Conservation (phyloP, 257 asterid species). For the Fraxinus pennsylvanica region DNA sequence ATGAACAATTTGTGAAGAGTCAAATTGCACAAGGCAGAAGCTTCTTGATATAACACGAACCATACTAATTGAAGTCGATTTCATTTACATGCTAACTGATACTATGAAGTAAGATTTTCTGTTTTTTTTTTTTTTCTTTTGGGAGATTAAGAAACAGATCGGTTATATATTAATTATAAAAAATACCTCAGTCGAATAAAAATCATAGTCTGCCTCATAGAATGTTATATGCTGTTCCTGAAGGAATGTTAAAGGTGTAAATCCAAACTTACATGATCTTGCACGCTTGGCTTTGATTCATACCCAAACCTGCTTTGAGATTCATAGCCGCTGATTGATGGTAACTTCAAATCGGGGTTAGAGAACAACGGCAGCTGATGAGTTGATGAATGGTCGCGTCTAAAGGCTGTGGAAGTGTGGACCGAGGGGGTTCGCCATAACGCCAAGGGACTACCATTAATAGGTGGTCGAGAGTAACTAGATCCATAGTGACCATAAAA, state of each 20-base stretch:
- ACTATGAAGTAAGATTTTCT: background rate
- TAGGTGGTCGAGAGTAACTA: slow-evolving; percentile 39
- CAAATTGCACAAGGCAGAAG: background rate
- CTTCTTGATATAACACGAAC: background rate
- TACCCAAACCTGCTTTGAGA: slow-evolving; percentile 50
- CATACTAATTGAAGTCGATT: background rate
- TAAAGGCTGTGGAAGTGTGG: slow-evolving; percentile 21
- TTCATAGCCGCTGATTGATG: slow-evolving; percentile 29
- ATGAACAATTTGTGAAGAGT: background rate
- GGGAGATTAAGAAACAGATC: background rate
- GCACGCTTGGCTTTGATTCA: slow-evolving; percentile 49
- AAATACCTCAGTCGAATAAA: slow-evolving; percentile 13
- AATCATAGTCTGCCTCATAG: slow-evolving; percentile 1
- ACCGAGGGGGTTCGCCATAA: slow-evolving; percentile 55
- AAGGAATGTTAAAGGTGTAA: slow-evolving; percentile 52
- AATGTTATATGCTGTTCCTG: slow-evolving; percentile 13
- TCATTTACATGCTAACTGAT: background rate
- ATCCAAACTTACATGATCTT: slow-evolving; percentile 88
- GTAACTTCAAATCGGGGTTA: slow-evolving; percentile 27
- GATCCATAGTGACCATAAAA: slow-evolving; percentile 33
- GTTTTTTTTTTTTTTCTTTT: background rate
- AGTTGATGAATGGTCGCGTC: slow-evolving; percentile 29
- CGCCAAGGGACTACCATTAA: slow-evolving; percentile 69
- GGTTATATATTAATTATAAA: background rate
- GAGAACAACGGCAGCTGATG: slow-evolving; percentile 42